phyloP scores from a whole-genome alignment of 495 filamentous ascomycete genomes.

The Emericellopsis terricola region DNA sequence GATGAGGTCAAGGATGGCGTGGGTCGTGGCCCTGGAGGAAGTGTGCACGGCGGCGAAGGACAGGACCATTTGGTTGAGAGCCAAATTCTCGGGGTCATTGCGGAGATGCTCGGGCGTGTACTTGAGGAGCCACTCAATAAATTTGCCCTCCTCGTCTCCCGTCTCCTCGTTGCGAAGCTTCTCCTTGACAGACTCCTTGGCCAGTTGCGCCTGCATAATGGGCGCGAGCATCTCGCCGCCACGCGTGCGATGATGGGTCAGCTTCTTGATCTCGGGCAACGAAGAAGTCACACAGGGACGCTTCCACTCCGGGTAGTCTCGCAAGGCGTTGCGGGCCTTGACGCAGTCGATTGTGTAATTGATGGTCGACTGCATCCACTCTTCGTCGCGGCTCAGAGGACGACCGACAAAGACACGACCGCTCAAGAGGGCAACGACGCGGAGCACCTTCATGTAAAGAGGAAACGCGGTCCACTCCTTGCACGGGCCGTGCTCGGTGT shows the following conservation, averaged over 20 bases:
- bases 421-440: neutral
- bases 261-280: neutral
- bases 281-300: neutral
- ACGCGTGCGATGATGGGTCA: neutral
- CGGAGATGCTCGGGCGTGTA: neutral
- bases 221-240: neutral
- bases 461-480: neutral
- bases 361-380: neutral
- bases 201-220: neutral
- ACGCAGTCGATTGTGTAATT: neutral
- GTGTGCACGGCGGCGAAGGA: conserved; percentile 11
- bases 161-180: neutral
- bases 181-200: too few relatives aligned
- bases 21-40: conserved; percentile 10
- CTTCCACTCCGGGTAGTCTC: too few relatives aligned
- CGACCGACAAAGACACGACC: neutral
- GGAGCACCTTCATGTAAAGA: neutral
- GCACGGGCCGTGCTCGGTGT: neutral
- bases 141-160: neutral
- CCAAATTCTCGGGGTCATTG: neutral
- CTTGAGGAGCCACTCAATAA: neutral
- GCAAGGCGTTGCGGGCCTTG: neutral
- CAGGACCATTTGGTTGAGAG: neutral
- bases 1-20: conserved; percentile 4
- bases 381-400: neutral